A percentile compares a stretch with the other conserved stretches of the same genome.
Evolutionary conservation across 2,329 filamentous ascomycete species (phyloP).

Genomic region (Mycogone perniciosa): DNA sequence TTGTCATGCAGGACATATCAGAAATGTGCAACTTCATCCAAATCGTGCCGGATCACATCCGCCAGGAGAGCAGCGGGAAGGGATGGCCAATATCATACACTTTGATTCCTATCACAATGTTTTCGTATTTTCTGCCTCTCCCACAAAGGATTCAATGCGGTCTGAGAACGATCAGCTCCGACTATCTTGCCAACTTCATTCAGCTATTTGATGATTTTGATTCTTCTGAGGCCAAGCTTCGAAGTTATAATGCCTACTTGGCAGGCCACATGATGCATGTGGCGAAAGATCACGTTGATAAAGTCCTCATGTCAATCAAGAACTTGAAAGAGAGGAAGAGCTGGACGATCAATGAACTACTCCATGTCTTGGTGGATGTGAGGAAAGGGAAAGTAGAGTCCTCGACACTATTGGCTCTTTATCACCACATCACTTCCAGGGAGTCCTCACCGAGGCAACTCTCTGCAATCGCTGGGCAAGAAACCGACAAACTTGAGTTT

Average conservation of each 20-base stretch:
- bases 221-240: neutral
- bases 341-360: neutral
- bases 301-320: neutral
- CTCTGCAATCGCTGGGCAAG: conserved; percentile 1
- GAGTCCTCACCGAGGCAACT: neutral
- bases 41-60: neutral
- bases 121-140: neutral
- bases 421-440: accelerated
- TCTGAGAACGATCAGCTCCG: neutral
- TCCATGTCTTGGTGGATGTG: neutral
- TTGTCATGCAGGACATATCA: neutral
- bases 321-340: neutral
- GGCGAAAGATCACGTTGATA: conserved; percentile 1
- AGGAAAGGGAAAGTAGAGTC: neutral
- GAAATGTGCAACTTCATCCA: conserved; percentile 3
- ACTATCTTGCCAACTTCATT: conserved; percentile 3
- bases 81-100: conserved; percentile 13
- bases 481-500: conserved; percentile 14
- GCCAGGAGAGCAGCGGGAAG: neutral
- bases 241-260: conserved; percentile 6
- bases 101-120: conserved; percentile 3
- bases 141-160: accelerated
- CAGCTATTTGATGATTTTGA: conserved; percentile 10
- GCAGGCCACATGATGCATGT: conserved; percentile 3
- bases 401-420: neutral